A percentile compares a stretch with the other conserved stretches of the same genome.
Evolutionary conservation across 305 asterid genomes (phyloP).

Genomic region (Euphrasia arctica): DNA sequence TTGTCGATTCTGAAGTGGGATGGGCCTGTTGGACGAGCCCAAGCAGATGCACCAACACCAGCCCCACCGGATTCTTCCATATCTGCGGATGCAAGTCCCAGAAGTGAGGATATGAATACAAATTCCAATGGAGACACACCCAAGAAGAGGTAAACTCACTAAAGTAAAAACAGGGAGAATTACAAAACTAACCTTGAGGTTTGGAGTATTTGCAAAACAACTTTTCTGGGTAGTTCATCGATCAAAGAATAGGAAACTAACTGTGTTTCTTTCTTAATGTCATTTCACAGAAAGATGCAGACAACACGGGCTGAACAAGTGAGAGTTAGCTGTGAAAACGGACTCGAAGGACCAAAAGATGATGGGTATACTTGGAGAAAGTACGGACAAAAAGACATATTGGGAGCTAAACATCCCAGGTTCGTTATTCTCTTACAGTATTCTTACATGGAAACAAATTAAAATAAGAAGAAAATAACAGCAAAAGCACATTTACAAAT

Average conservation of each 20-base stretch:
- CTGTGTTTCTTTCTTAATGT: slow-evolving; percentile 8
- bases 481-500: neutral
- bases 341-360: slow-evolving; percentile 43
- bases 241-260: no score
- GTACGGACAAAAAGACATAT: no score
- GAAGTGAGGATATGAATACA: slow-evolving; percentile 39
- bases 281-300: slow-evolving; percentile 56
- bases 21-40: slow-evolving; percentile 31
- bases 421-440: slow-evolving; percentile 15
- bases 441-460: neutral
- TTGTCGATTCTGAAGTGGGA: slow-evolving; percentile 49
- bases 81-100: slow-evolving; percentile 49
- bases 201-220: neutral
- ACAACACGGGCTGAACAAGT: slow-evolving; percentile 71
- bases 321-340: slow-evolving; percentile 50
- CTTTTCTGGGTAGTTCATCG: neutral
- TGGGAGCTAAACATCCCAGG: slow-evolving; percentile 52
- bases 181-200: neutral
- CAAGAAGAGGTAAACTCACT: slow-evolving; percentile 59
- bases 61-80: slow-evolving; percentile 36
- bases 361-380: slow-evolving; percentile 36
- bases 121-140: slow-evolving; percentile 37
- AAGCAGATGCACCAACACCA: slow-evolving; percentile 22
- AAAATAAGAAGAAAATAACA: neutral
- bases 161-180: neutral